Base-by-base conservation (phyloP, 2,329 filamentous ascomycete genomes). In the Fusarium temperatum region DNA sequence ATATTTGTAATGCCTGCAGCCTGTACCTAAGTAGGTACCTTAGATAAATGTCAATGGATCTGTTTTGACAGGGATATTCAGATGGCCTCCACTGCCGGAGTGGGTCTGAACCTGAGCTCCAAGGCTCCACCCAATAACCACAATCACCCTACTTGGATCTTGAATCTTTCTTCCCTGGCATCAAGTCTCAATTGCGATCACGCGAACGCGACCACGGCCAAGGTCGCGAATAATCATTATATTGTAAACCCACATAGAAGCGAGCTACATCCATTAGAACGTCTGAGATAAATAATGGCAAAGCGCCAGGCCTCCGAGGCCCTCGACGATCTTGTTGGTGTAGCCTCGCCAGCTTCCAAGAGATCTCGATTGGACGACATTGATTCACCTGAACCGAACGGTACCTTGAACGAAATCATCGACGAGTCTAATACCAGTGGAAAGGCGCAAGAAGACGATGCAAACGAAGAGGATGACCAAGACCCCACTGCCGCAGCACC, bases 271-370 rank as follows among this genome's bases (percentile, higher is more conserved):
- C 15, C 6, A n/a, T 28, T 20, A 26, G 18, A 20, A 32, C 12
- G n/a, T 36, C 44, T 13, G 20, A 57, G 41, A 59, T 56, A 45
- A 26, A 75, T 51, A 56, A 84, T 84, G 85, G 82, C 84, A 60
- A 91, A 92, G 83, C 87, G 90, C 69, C 87, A 87, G 65, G 90
- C 90, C 63, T 86, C 87, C 36, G 89, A 91, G 80, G 84, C 89
- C 47, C 84, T 92, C 44, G 89, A 91, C 42, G 88, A 90, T 70
- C 80, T 89, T 50, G 81, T 82, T 42, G 88, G 84, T 63, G 80
- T 87, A 64, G 87, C 84, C 55, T 91, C 89, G 38, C 90, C 90
- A 8, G 87, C 86, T 38, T 88, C 88, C 28, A 92, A 91, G 81
- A 87, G 84, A 74, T 89, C 88, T 41, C 85, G 89, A 70, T 80